Evolutionary conservation across 768 basidiomycete species (phyloP), one percentile per base, ranked within the genome.

Genomic region (Suillus variegatus): DNA sequence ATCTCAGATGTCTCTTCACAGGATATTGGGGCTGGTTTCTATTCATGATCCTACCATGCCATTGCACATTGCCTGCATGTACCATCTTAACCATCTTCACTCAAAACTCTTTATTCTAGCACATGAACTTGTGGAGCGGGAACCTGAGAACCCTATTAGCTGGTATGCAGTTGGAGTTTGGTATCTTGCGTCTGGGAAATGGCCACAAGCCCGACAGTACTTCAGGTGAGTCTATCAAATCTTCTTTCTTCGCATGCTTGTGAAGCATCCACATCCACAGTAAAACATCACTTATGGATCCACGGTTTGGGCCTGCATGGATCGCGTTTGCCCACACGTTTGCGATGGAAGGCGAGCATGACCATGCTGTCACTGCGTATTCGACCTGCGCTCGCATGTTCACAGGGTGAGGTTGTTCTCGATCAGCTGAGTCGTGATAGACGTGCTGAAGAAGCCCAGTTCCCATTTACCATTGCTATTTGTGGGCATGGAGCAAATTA

Each of bases 91-190:
- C 32, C 90, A 97, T 75, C 81, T 98, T 13, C 93, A 96, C 71
- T 95, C 96, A 3, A 91, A 91, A 70, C 86, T 99, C 7, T 99
- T 98, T 80, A 91, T 99, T 67, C 85, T 99, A 46, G 97, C 97
- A 0, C 97, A 99, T 72, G 94, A 97, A 73, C 86, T 99, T 75
- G 95, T 98, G 20, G 94, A 98, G 63, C 88, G 87, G 56, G 96
- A 98, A 73, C 96, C 97, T 0, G 93, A 95, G 72, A 91, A 93
- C 51, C 89, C 95, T 0, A 86, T 94, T 62, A 96, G 94, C 70
- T 99, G 97, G 97, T 99, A 99, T 77, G 94, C 97, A 5, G 97
- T 99, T 28, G 97, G 96, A 0, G 88, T 98, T 25, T 99, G 96
- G 93, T 99, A 99, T 78, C 85, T 97, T 64, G 86, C 89, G 40